Percentiles rank a stretch among this genome's conserved stretches.
phyloP scores from a whole-genome alignment of 306 rosid species.

The Lathyrus sativus region DNA sequence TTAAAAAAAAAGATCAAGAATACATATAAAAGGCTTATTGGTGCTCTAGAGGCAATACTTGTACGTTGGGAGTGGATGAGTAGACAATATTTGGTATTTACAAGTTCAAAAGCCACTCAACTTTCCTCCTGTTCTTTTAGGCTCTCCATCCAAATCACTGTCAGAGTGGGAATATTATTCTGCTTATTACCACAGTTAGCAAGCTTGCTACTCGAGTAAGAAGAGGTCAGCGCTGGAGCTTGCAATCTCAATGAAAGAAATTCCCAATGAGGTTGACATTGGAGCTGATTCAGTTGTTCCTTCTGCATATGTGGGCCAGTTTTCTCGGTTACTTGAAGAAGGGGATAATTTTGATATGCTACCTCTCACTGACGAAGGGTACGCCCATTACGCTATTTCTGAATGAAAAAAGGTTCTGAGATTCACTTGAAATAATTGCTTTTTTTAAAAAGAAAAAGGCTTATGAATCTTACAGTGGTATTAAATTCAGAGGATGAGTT shows the following conservation, averaged over 20 bases:
- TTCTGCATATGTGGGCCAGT: too few species aligned
- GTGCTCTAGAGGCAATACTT: constrained; percentile 77
- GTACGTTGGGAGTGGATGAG: constrained; percentile 99
- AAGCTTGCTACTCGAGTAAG: constrained; percentile 81
- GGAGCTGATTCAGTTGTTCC: too few species aligned
- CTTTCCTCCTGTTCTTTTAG: constrained; percentile 51
- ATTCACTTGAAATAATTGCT: too few species aligned
- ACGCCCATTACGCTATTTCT: too few species aligned
- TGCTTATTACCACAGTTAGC: constrained; percentile 91
- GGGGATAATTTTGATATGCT: too few species aligned
- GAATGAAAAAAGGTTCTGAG: too few species aligned
- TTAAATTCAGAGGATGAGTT: too few species aligned
- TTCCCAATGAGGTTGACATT: constrained; percentile 81
- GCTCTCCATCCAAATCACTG: constrained; percentile 60
- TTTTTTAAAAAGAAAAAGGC: constrained; percentile 76
- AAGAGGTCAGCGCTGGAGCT: constrained; percentile 81
- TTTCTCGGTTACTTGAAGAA: too few species aligned
- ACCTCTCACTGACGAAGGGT: too few species aligned
- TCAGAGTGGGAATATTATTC: constrained; percentile 86
- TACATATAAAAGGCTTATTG: constrained; percentile 69
- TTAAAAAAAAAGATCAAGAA: too few species aligned
- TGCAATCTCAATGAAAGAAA: constrained; percentile 75
- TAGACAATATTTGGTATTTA: constrained; percentile 90
- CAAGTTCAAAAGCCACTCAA: constrained; percentile 59
- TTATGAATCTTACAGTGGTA: too few species aligned